Evolutionary conservation across 2,329 filamentous ascomycete species (phyloP), one percentile per base, ranked within the genome.

Genomic region (Alternaria novae-zelandiae): DNA sequence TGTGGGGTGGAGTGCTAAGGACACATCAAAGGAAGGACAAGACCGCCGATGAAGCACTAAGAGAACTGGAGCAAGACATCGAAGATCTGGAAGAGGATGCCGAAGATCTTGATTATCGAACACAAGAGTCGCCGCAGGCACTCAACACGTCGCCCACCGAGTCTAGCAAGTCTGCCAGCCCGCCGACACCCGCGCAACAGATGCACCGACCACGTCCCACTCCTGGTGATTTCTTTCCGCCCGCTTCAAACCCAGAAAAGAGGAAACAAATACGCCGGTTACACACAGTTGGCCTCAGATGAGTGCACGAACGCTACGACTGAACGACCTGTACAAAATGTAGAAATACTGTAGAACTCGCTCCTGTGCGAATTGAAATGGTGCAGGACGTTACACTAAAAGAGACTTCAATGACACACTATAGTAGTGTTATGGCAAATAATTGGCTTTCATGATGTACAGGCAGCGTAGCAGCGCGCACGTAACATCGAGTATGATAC

Each of bases 1-100:
- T 92, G 11, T 92, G 90, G 88, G 80, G 82, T 50, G 84, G 79
- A 46, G 78, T 82, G 13, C 54, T 86, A 64, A 79, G 81, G 66
- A 78, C 79, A 75, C 74, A 80, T 64, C 76, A 78, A 49, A 75
- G 81, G 65, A 76, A 79, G 64, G 74, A 78, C 61, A 79, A 70
- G 61, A 70, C 63, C n/a, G 70, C 74, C 30, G 72, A 78, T 15
- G 74, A 78, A 53, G 63, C 65, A 45, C 36, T 79, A 17, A 65
- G 54, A 47, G 74, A 71, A 63, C 11, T 71, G n/a, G 69, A 73
- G 46, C 63, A 68, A 36, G 64, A 68, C 15, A 45, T 72, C 7
- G 62, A 74, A n/a, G 68, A 74, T 11, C 56, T 68, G n/a, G 73
- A 74, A 43, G 51, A 56, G 7, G 71, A 71, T 13, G 59, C 59